Evolutionary conservation across 345 rosid genomes (phyloP), one percentile per base, ranked within the genome.

Genomic region (Heritiera fomes): DNA sequence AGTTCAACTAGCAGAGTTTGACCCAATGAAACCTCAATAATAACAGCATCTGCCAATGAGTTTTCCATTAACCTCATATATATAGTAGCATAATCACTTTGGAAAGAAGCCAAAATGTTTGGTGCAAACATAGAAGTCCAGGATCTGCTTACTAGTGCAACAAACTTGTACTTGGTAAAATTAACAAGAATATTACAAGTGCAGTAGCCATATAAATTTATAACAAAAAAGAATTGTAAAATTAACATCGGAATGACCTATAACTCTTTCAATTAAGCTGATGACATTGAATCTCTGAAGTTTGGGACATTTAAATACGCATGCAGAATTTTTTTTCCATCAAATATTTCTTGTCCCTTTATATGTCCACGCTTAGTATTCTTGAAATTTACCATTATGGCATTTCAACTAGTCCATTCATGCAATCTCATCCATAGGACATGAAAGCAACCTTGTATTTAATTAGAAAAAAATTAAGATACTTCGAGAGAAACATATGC

Each of bases 371-470:
- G 34, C 8, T 12, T 40, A 47, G 32, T 64, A 47, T 76, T 62
- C 49, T 64, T 30, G 60, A 50, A 72, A 49, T 15, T 64, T 63
- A 18, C 28, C 32, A 6, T 50, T 74, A 18, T 49, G 17, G 9
- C 71, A 64, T 63, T 76, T 63, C 61, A 64, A 46, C 38, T 47
- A 32, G 46, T 34, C 60, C 47, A 64, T 46, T 47, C 46, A 61
- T 8, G 46, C 46, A 76, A 12, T 46, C 70, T 63, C 11, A 45
- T 32, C 30, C 62, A 17, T 72, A 34, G 20, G 13, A n/a, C 49
- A 67, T 11, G 56, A 70, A 46, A 70, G n/a, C 8, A 18, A 40
- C 32, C 3, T 52, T 13, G 13, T 3, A 28, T 61, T 18, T 46
- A 30, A 15, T 13, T 20, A 23, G 55, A 52, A 61, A 4, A 4